These are phyloP conservation scores for Komagataella pastoris DNA, from an alignment of 805 yeast species.

Conservation along the genomic window DNA sequence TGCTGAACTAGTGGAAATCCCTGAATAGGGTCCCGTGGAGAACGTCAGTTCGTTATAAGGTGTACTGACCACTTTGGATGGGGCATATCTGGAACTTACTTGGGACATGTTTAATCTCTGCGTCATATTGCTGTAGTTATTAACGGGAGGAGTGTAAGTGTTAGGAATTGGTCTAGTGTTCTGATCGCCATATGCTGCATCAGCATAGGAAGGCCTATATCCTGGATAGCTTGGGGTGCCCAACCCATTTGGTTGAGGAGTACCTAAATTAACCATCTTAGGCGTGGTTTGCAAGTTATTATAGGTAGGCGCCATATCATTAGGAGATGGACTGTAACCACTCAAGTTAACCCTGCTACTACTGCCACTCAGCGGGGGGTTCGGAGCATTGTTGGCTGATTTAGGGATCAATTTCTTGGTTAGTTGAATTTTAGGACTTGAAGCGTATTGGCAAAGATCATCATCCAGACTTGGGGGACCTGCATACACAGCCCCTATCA, in stretches of 20 bases:
- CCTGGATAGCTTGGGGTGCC: neutral
- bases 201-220: neutral
- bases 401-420: neutral
- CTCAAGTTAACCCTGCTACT: neutral
- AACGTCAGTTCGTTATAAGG: slow-evolving; percentile 16
- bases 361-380: neutral
- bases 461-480: slow-evolving; percentile 67
- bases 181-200: neutral
- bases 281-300: neutral
- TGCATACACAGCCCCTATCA: slow-evolving; percentile 80
- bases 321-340: neutral
- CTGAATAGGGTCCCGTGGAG: slow-evolving; percentile 17
- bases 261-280: neutral
- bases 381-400: neutral
- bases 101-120: neutral
- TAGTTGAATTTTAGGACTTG: neutral
- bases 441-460: slow-evolving; percentile 65
- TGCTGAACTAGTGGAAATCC: slow-evolving; percentile 17
- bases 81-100: neutral
- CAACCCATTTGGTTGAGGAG: neutral
- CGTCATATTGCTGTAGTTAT: neutral
- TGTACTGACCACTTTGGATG: slow-evolving; percentile 15
- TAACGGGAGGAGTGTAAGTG: neutral
- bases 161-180: neutral
- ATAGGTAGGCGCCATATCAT: neutral